These are phyloP conservation scores for Aspergillus biplanus DNA, from an alignment of 495 filamentous ascomycete genomes.

Conservation along the genomic window DNA sequence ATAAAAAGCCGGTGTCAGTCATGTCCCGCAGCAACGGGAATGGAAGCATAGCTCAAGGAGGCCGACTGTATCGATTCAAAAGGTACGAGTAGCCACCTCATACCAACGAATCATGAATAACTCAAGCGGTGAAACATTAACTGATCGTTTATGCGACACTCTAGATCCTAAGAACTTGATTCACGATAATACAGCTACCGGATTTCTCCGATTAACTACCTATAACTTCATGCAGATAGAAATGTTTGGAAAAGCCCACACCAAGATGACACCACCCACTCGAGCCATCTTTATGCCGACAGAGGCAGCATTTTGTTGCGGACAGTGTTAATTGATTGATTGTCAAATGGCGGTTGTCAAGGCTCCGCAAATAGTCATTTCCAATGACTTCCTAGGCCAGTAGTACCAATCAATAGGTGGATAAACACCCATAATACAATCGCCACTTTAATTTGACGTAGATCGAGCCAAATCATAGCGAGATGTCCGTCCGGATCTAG, in stretches of 20 bases:
- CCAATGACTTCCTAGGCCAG: neutral
- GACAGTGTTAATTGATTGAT: too few relatives aligned
- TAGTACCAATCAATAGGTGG: neutral
- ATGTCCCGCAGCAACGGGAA: slow-evolving; percentile 72
- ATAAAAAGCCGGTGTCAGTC: slow-evolving; percentile 69
- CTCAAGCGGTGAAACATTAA: neutral
- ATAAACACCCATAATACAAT: neutral
- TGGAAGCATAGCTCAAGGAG: slow-evolving; percentile 47
- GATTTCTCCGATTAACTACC: neutral
- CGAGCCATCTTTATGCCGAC: too few relatives aligned
- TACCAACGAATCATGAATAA: neutral
- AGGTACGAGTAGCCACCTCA: slow-evolving; percentile 17
- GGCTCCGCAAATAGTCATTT: too few relatives aligned
- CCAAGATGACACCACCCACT: too few relatives aligned
- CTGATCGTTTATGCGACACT: neutral
- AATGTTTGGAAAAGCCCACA: neutral
- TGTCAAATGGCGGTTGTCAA: too few relatives aligned
- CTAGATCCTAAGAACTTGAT: neutral
- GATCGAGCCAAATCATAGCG: too few relatives aligned
- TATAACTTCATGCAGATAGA: neutral
- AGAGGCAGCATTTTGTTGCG: too few relatives aligned
- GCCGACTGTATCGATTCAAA: slow-evolving; percentile 32
- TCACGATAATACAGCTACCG: neutral
- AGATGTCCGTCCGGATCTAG: too few relatives aligned
- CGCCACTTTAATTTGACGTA: too few relatives aligned